Conservation (phyloP, 2,329 filamentous ascomycete genomes). For the Colletotrichum gigasporum region DNA sequence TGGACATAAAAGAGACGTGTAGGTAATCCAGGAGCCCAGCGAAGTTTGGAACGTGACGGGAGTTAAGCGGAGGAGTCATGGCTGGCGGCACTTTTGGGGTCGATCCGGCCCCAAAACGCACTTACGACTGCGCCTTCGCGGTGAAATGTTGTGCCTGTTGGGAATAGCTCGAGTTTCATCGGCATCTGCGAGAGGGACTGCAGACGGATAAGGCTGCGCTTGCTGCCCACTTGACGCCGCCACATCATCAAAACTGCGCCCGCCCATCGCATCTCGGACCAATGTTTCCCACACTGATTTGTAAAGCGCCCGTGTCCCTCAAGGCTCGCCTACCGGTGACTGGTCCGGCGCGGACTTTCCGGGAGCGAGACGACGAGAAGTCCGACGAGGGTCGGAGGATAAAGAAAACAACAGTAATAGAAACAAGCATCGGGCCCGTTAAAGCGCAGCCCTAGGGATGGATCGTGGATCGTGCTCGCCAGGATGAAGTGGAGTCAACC, state of each 20-base stretch:
- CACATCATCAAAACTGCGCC: slow-evolving; percentile 26
- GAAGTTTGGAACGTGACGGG: slow-evolving; percentile 19
- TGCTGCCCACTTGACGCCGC: slow-evolving; percentile 18
- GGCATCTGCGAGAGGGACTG: slow-evolving; percentile 1
- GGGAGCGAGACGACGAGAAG: background rate
- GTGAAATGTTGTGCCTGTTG: background rate
- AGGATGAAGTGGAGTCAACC: background rate
- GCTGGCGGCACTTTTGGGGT: slow-evolving; percentile 1
- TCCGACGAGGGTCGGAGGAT: background rate
- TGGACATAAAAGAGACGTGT: slow-evolving; percentile 18
- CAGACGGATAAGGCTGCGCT: slow-evolving; percentile 31
- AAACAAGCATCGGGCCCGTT: background rate
- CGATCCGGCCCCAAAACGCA: slow-evolving; percentile 3
- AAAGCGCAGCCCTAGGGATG: background rate
- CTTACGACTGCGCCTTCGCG: background rate
- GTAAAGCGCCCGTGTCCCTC: slow-evolving; percentile 18
- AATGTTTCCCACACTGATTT: slow-evolving; percentile 22
- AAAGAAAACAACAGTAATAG: background rate
- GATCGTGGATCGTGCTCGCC: background rate
- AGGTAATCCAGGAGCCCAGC: background rate
- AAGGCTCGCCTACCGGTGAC: slow-evolving; percentile 10
- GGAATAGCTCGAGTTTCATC: slow-evolving; percentile 23
- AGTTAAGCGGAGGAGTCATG: slow-evolving; percentile 8
- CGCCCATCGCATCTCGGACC: slow-evolving; percentile 13
- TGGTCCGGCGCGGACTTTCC: slow-evolving; percentile 3